Evolutionary conservation across 2,329 filamentous ascomycete species (phyloP).

Genomic region (Aspergillus floridensis): DNA sequence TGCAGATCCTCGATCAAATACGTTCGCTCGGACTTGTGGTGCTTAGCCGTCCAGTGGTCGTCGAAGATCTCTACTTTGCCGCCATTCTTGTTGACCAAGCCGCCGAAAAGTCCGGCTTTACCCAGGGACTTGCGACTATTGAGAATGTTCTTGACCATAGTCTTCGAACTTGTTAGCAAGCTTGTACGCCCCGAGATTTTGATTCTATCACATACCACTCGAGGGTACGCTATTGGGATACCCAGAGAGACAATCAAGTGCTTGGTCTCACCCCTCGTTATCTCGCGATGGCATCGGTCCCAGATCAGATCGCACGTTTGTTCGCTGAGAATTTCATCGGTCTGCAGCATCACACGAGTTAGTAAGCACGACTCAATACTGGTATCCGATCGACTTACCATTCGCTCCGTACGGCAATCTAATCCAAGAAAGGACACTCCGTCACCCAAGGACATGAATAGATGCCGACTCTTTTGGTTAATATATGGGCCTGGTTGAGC

Average conservation of each 20-base stretch:
- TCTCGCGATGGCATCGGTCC: constrained; percentile 77
- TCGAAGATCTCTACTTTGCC: constrained; percentile 89
- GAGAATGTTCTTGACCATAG: constrained; percentile 65
- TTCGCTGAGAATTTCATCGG: constrained; percentile 74
- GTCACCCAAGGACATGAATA: constrained; percentile 80
- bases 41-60: constrained; percentile 96
- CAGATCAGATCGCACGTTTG: constrained; percentile 84
- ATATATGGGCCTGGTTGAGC: constrained; percentile 83
- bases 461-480: constrained; percentile 74
- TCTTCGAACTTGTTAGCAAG: constrained; percentile 46
- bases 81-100: constrained; percentile 83
- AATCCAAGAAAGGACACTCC: constrained; percentile 80
- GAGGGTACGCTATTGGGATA: constrained; percentile 77
- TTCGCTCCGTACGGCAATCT: constrained; percentile 88
- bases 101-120: constrained; percentile 74
- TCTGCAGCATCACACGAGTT: constrained; percentile 30
- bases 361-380: background rate
- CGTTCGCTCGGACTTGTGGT: constrained; percentile 86
- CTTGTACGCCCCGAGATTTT: background rate
- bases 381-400: constrained; percentile 39
- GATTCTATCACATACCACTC: constrained; percentile 57
- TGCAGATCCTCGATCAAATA: constrained; percentile 88
- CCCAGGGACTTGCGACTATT: constrained; percentile 87
- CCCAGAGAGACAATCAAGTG: constrained; percentile 86
- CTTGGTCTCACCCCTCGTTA: constrained; percentile 78